phyloP scores from a whole-genome alignment of 1,284 basidiomycete species.

The Tilletiopsis washingtonensis region DNA sequence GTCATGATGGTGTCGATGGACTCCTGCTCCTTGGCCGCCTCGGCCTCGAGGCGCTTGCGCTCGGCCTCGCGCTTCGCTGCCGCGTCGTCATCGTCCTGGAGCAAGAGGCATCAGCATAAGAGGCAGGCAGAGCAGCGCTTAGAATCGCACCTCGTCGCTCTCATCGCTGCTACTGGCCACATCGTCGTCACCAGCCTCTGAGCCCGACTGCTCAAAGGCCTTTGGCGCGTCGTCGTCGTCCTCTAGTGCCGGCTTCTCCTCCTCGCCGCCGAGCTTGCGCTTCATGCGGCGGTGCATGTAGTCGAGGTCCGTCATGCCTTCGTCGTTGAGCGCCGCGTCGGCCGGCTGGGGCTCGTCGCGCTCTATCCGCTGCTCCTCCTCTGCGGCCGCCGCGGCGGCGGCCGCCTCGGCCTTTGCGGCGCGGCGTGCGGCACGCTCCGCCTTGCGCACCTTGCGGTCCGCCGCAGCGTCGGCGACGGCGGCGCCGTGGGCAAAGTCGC shows the following conservation, averaged over 20 bases:
- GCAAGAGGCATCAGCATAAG: constrained; percentile 15
- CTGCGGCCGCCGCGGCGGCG: constrained; percentile 14
- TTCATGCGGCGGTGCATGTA: constrained; percentile 49
- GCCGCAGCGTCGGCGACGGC: constrained; percentile 13
- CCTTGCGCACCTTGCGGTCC: constrained; percentile 9
- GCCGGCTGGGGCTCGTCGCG: not conserved
- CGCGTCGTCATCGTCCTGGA: constrained; percentile 11
- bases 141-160: constrained; percentile 8
- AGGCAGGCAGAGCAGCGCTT: too few relatives aligned
- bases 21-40: constrained; percentile 35
- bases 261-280: constrained; percentile 35
- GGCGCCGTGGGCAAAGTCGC: constrained; percentile 1
- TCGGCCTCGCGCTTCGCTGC: constrained; percentile 18
- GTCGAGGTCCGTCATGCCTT: constrained; percentile 44
- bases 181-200: constrained; percentile 17
- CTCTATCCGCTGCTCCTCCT: constrained; percentile 12
- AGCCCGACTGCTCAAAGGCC: constrained; percentile 38
- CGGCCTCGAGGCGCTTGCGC: constrained; percentile 18
- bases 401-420: not conserved
- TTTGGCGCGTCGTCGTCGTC: constrained; percentile 8
- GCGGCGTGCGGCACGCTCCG: not conserved
- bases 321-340: constrained; percentile 30
- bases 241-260: constrained; percentile 7
- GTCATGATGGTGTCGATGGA: constrained; percentile 59
- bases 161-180: not conserved